Base-by-base conservation (phyloP, 352 stramenopile genomes). In the Globisporangium cystogenes region DNA sequence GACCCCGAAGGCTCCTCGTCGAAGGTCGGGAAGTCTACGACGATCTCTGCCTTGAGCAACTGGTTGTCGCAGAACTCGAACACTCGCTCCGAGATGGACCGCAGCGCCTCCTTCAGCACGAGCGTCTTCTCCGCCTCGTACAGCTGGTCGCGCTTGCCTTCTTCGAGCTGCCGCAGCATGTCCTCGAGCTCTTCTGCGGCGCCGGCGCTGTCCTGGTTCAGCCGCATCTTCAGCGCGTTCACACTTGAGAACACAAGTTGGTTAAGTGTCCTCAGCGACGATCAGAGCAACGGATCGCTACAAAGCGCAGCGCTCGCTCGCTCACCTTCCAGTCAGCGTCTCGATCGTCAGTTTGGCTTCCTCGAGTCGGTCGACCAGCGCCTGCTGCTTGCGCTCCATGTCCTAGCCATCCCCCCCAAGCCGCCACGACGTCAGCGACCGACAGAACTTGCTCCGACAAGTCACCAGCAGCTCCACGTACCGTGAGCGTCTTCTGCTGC, bases 181-280 rank as follows among this genome's bases (percentile, higher is more conserved):
- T 67, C 61, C 42, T 91, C 75, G 21, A 87, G 67, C 46, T 88
- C 70, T 36, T 89, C 72, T 0, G 72, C 74, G 1, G 76, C 74
- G 8, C 77, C 75, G 29, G 73, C 78, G 41, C 68, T 88, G 46
- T 89, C 78, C 39, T 92, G 81, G 31, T 88, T 86, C 26, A 90
- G 55, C 0, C 74, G 64, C 43, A 80, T 68, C 60, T 90, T 92
- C 14, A 90, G 53, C 21, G 77, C 73, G n/a, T 76, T 76, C 14
- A 90, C 72, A 49, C 81, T 90, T 20, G 4, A 8, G 6, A 7
- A 21, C 29, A 42, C 16, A n/a, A 11, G 37, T 42, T 42, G 4
- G 29, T 35, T n/a, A n/a, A n/a, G n/a, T n/a, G n/a, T n/a, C n/a
- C n/a, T n/a, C n/a, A n/a, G n/a, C n/a, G n/a, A n/a, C n/a, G n/a